These are phyloP conservation scores for Digitaria exilis DNA, from an alignment of 202 grass and related monocot genomes.

Conservation along the genomic window DNA sequence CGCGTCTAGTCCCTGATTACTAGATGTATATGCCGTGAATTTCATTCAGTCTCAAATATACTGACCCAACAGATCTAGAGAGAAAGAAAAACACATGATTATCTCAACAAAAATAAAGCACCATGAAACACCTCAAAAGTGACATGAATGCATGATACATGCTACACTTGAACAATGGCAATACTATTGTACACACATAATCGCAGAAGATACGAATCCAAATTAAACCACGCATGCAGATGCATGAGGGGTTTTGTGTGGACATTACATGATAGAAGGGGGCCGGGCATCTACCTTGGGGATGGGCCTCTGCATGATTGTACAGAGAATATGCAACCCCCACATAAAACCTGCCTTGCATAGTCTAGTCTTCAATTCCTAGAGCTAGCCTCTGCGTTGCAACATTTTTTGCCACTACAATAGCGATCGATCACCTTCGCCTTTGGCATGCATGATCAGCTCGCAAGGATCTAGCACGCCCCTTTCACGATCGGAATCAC, in stretches of 20 bases:
- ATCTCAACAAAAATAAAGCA: background rate
- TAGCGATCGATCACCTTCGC: constrained; percentile 22
- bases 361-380: constrained; percentile 1
- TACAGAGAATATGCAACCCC: constrained; percentile 64
- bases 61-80: no score
- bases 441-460: constrained; percentile 28
- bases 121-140: background rate
- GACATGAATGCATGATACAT: background rate
- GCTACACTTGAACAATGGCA: background rate
- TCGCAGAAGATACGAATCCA: constrained; percentile 15
- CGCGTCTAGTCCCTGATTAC: no score
- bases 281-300: constrained; percentile 42
- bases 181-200: no score
- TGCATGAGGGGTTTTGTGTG: constrained; percentile 32
- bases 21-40: no score
- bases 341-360: constrained; percentile 74
- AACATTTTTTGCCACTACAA: constrained; percentile 48
- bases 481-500: constrained; percentile 50
- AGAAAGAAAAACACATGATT: background rate
- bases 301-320: constrained; percentile 55
- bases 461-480: background rate
- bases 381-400: constrained; percentile 13
- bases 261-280: constrained; percentile 40
- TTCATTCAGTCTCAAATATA: no score
- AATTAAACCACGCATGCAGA: background rate